Percentiles rank a stretch among this genome's conserved stretches.
Conservation (phyloP, 2,329 filamentous ascomycete species). For the Pseudocercospora ulei region DNA sequence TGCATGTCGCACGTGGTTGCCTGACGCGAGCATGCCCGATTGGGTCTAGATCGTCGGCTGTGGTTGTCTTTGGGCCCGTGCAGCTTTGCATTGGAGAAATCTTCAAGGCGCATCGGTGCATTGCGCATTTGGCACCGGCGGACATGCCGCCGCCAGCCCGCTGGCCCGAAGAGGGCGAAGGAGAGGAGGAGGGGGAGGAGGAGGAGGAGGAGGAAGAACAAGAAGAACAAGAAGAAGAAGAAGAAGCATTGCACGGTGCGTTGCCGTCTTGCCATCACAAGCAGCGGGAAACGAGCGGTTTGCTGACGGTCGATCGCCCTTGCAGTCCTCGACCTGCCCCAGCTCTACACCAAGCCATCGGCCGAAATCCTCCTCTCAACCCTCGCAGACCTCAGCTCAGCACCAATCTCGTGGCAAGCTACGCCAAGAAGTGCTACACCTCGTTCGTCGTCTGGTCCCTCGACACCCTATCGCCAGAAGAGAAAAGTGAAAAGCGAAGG, state of each 20-base stretch:
- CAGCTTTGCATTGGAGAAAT: conserved; percentile 6
- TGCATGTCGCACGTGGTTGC: conserved; percentile 8
- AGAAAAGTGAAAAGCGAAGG: conserved; percentile 43
- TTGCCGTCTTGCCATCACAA: conserved; percentile 7
- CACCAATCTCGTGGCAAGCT: conserved; percentile 59
- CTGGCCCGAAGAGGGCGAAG: too few relatives aligned
- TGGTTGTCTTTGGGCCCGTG: conserved; percentile 8
- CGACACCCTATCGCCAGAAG: conserved; percentile 23
- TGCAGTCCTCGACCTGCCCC: conserved; percentile 64
- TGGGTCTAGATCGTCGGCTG: conserved; percentile 5
- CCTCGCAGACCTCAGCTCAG: conserved; percentile 56
- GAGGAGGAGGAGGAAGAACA: too few relatives aligned
- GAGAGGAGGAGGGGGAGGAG: too few relatives aligned
- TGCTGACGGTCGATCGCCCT: conserved; percentile 9
- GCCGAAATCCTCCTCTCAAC: conserved; percentile 54
- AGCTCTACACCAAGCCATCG: conserved; percentile 66
- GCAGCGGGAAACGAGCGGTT: conserved; percentile 4
- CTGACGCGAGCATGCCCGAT: conserved; percentile 4
- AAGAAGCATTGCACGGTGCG: conserved; percentile 31
- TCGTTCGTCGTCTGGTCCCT: conserved; percentile 20
- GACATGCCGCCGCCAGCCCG: too few relatives aligned
- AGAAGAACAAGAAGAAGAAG: conserved; percentile 20
- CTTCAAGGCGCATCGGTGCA: too few relatives aligned
- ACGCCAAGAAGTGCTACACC: conserved; percentile 27
- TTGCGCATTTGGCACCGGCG: conserved; percentile 2